phyloP scores from a whole-genome alignment of 139 green algal genomes.

The Astrephomene gubernaculifera region DNA sequence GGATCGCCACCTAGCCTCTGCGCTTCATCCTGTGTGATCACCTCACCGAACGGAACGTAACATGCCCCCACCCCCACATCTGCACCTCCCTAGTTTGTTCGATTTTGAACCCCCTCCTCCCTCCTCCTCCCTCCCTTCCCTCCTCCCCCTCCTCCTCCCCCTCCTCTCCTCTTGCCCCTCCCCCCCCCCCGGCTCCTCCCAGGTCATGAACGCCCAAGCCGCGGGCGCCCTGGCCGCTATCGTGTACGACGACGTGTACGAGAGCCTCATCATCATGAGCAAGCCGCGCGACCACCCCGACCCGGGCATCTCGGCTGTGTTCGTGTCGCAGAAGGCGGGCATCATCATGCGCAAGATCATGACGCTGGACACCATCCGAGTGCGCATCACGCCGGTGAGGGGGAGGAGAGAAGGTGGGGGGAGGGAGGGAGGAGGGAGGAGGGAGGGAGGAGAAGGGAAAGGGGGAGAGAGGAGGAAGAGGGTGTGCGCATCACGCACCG shows the following conservation, averaged over 20 bases:
- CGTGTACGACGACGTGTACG: constrained; percentile 80
- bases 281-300: constrained; percentile 70
- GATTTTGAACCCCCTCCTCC: too few species aligned
- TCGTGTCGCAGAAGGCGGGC: constrained; percentile 79
- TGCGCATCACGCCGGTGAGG: constrained; percentile 71
- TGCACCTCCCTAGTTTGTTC: too few species aligned
- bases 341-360: constrained; percentile 77
- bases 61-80: too few species aligned
- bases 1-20: too few species aligned
- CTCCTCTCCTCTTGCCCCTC: too few species aligned
- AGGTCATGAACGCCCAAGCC: constrained; percentile 77
- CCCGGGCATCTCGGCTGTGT: constrained; percentile 82
- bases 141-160: too few species aligned
- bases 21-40: too few species aligned
- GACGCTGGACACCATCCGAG: constrained; percentile 45
- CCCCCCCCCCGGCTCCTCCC: too few species aligned
- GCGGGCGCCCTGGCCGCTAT: constrained; percentile 82
- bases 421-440: background rate
- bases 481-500: too few species aligned
- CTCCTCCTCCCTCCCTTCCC: too few species aligned
- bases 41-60: too few species aligned
- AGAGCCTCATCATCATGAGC: constrained; percentile 85
- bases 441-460: background rate
- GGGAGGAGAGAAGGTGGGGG: background rate
- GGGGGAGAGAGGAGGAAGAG: too few species aligned